phyloP scores from a whole-genome alignment of 768 basidiomycete genomes.

The Gautieria morchelliformis region DNA sequence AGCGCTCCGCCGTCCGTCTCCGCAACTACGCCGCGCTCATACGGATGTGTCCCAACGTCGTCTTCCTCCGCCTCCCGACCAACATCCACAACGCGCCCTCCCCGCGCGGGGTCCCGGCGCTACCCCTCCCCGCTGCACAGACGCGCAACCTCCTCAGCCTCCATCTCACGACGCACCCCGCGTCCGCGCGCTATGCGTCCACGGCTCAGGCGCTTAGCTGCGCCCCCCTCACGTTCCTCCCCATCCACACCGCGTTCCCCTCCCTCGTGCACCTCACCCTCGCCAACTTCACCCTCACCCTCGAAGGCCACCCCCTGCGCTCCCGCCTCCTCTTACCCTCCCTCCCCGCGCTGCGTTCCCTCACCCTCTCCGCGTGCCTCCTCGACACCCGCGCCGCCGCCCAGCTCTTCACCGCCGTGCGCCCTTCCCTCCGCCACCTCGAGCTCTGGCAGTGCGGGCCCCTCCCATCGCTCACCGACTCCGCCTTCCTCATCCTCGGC shows the following conservation, averaged over 20 bases:
- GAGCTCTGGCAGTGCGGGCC: too few species aligned
- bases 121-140: background rate
- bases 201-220: background rate
- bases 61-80: background rate
- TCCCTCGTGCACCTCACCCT: background rate
- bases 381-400: background rate
- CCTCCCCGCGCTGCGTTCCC: background rate
- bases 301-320: background rate
- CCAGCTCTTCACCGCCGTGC: background rate
- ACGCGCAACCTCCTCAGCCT: background rate
- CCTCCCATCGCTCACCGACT: background rate
- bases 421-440: background rate
- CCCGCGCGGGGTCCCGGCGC: background rate
- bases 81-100: background rate
- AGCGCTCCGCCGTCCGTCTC: background rate
- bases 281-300: background rate
- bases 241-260: background rate
- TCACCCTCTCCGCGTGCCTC: background rate
- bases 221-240: background rate
- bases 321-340: background rate
- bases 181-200: background rate
- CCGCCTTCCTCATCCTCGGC: background rate
- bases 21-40: background rate
- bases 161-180: background rate
- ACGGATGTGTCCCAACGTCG: background rate